phyloP scores from a whole-genome alignment of 306 rosid species.

The Castanea mollissima region DNA sequence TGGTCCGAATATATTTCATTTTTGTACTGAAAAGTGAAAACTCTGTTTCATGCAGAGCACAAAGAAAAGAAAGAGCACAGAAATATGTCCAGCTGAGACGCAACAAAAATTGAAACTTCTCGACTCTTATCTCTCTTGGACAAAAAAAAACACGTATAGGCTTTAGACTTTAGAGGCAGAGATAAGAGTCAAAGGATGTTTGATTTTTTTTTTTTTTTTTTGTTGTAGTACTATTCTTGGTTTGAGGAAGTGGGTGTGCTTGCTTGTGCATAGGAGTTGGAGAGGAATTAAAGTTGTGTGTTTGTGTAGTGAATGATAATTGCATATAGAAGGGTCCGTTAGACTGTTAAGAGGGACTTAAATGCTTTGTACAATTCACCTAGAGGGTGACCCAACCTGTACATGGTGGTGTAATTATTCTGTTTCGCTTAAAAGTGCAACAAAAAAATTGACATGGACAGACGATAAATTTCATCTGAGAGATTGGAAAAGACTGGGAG shows the following conservation, averaged over 20 bases:
- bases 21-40: constrained; percentile 29
- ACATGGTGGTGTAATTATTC: neutral
- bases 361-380: constrained; percentile 30
- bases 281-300: constrained; percentile 16
- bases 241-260: constrained; percentile 14
- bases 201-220: neutral
- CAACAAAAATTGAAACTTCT: constrained; percentile 12
- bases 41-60: constrained; percentile 48
- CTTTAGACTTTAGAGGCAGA: constrained; percentile 14
- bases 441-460: constrained; percentile 4
- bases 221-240: neutral
- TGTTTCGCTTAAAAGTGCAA: neutral
- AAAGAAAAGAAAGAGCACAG: neutral
- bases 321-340: constrained; percentile 22
- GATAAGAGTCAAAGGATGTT: constrained; percentile 29
- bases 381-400: neutral
- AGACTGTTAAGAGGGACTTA: constrained; percentile 9
- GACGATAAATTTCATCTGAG: neutral
- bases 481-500: neutral
- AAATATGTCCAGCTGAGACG: constrained; percentile 7
- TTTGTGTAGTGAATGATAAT: constrained; percentile 6
- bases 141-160: neutral
- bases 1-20: constrained; percentile 70
- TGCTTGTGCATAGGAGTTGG: neutral
- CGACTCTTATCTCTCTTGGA: neutral